A percentile compares a stretch with the other conserved stretches of the same genome.
Evolutionary conservation across 345 rosid species (phyloP).

Genomic region (Bruguiera parviflora): DNA sequence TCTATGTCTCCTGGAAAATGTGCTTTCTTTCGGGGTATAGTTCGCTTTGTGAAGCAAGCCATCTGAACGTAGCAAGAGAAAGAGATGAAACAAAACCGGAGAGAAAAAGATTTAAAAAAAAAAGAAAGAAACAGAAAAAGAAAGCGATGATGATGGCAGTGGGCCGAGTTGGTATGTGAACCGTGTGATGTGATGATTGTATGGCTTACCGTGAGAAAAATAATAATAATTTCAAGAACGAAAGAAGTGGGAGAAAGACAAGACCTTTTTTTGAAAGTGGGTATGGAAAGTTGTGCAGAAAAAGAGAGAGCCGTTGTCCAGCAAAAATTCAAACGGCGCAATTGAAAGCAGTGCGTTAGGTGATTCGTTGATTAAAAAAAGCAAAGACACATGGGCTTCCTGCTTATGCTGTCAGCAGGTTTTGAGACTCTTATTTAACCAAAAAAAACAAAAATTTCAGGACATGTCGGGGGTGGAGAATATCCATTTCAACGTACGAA

Average conservation of each 20-base stretch:
- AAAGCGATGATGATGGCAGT: conserved; percentile 3
- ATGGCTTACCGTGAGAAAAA: conserved; percentile 18
- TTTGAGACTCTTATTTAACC: too few relatives aligned
- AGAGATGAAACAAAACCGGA: not conserved
- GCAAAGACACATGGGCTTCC: too few relatives aligned
- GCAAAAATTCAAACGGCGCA: conserved; percentile 30
- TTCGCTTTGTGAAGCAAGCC: not conserved
- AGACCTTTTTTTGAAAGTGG: conserved; percentile 27
- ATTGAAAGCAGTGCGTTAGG: not conserved
- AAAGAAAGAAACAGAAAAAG: not conserved
- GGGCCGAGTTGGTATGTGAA: not conserved
- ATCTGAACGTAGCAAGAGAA: not conserved
- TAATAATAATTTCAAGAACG: conserved; percentile 34
- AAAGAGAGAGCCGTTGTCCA: conserved; percentile 50
- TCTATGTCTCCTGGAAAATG: conserved; percentile 20
- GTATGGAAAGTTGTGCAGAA: conserved; percentile 43
- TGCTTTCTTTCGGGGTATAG: not conserved
- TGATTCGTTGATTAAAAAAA: too few relatives aligned
- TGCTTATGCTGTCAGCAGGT: too few relatives aligned
- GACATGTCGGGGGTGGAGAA: too few relatives aligned
- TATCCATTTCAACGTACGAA: too few relatives aligned
- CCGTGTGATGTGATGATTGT: conserved; percentile 25
- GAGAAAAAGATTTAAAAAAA: not conserved
- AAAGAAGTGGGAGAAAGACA: conserved; percentile 13
- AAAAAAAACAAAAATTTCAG: too few relatives aligned